Percentiles rank a stretch among this genome's conserved stretches.
Conservation (phyloP, 2,329 filamentous ascomycete genomes). For the Pseudopyricularia javanii region DNA sequence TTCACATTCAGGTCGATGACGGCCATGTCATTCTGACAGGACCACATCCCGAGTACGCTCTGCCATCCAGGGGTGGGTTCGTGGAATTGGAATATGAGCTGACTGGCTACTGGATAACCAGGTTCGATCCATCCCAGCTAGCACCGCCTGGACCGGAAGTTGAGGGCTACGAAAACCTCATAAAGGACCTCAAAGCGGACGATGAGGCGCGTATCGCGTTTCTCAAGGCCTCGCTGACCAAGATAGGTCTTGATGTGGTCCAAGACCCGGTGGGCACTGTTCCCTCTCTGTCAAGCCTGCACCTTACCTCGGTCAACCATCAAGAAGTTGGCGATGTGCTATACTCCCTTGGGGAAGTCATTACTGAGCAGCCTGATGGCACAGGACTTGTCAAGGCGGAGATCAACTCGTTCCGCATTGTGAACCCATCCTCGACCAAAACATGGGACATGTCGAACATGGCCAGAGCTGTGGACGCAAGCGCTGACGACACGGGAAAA, state of each 20-base stretch:
- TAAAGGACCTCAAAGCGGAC: constrained; percentile 54
- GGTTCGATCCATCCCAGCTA: neutral
- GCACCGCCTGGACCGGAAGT: constrained; percentile 47
- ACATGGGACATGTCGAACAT: neutral
- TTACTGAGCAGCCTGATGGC: constrained; percentile 43
- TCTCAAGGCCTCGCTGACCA: constrained; percentile 64
- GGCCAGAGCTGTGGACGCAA: constrained; percentile 38
- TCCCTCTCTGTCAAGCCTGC: constrained; percentile 67
- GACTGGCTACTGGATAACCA: neutral
- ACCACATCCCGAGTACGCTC: constrained; percentile 72
- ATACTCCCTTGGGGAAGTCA: constrained; percentile 51
- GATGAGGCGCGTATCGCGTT: constrained; percentile 63
- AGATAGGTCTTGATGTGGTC: constrained; percentile 71
- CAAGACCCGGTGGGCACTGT: constrained; percentile 49
- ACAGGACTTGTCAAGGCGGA: constrained; percentile 67
- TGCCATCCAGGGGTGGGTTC: neutral
- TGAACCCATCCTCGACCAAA: constrained; percentile 18
- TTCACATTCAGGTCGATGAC: constrained; percentile 73
- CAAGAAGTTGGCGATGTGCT: constrained; percentile 57
- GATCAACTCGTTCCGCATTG: constrained; percentile 70
- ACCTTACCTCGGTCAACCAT: constrained; percentile 61
- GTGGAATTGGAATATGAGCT: neutral
- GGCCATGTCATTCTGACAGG: constrained; percentile 73
- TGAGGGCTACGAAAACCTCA: constrained; percentile 57
- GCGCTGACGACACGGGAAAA: constrained; percentile 51